Percentiles rank a stretch among this genome's conserved stretches.
phyloP scores from a whole-genome alignment of 1,284 basidiomycete genomes.

The Trametes pubescens region DNA sequence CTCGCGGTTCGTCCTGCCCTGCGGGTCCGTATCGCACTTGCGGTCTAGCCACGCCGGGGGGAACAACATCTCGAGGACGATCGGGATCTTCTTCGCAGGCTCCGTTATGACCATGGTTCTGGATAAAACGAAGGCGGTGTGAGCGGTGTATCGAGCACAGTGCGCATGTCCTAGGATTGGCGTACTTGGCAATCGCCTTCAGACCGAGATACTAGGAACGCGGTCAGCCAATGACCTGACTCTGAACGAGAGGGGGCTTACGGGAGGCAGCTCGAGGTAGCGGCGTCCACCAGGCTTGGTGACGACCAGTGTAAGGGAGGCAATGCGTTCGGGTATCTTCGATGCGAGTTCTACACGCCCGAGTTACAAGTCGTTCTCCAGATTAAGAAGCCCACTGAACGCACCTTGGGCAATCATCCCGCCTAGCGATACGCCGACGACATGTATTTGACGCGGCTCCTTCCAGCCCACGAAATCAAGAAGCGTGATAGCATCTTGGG shows the following conservation, averaged over 20 bases:
- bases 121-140: not conserved
- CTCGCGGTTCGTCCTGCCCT: conserved; percentile 69
- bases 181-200: conserved; percentile 8
- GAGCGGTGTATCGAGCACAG: not conserved
- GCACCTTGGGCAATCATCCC: conserved; percentile 87
- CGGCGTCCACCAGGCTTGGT: conserved; percentile 72
- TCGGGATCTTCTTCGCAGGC: conserved; percentile 57
- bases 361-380: not conserved
- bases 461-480: conserved; percentile 82
- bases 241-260: conserved; percentile 42
- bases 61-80: conserved; percentile 68
- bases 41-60: conserved; percentile 66
- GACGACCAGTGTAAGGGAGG: conserved; percentile 71
- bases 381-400: not conserved
- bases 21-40: conserved; percentile 55
- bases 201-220: conserved; percentile 14
- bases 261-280: conserved; percentile 68
- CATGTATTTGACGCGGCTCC: conserved; percentile 63
- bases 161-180: not conserved
- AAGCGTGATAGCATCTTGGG: conserved; percentile 75
- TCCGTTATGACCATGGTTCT: conserved; percentile 59
- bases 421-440: conserved; percentile 85
- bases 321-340: conserved; percentile 71
- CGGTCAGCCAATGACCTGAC: not conserved
- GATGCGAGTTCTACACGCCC: conserved; percentile 63